Conservation (phyloP, 2,329 filamentous ascomycete genomes). For the Hymenoscyphus linearis region DNA sequence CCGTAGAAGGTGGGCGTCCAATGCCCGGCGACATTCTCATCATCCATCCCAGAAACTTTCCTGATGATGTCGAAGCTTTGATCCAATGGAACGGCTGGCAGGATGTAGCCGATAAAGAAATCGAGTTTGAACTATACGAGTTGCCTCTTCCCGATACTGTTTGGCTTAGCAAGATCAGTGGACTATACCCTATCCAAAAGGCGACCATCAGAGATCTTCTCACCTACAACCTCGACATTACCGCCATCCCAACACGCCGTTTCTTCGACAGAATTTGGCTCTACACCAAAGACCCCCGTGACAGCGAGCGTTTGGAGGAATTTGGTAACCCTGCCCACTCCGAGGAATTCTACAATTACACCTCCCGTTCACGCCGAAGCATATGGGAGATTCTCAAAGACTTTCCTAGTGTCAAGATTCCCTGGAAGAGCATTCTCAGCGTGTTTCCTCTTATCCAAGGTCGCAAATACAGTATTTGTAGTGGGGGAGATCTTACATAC, state of each 20-base stretch:
- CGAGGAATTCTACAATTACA: constrained; percentile 95
- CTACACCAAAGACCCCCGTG: constrained; percentile 65
- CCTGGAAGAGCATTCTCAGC: constrained; percentile 64
- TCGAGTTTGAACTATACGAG: constrained; percentile 46
- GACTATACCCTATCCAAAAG: constrained; percentile 27
- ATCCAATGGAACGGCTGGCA: constrained; percentile 77
- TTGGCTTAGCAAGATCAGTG: constrained; percentile 34
- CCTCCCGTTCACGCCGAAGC: constrained; percentile 79
- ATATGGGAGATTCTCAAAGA: constrained; percentile 91
- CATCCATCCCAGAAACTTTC: constrained; percentile 84
- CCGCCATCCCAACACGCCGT: constrained; percentile 77
- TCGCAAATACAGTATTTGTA: constrained; percentile 91
- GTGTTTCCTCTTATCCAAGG: constrained; percentile 78
- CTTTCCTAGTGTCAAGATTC: constrained; percentile 78
- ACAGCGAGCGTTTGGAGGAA: constrained; percentile 77
- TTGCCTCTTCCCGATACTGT: constrained; percentile 25
- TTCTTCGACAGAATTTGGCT: constrained; percentile 78
- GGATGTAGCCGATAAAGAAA: constrained; percentile 60
- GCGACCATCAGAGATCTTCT: constrained; percentile 67
- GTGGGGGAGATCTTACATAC: constrained; percentile 46
- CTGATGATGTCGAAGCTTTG: constrained; percentile 71
- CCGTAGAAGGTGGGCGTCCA: constrained; percentile 38
- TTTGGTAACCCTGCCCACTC: constrained; percentile 74
- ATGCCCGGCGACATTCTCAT: constrained; percentile 73
- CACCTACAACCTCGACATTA: constrained; percentile 81